Base-by-base conservation (phyloP, 352 stramenopile species). In the Peronosclerospora sorghi region DNA sequence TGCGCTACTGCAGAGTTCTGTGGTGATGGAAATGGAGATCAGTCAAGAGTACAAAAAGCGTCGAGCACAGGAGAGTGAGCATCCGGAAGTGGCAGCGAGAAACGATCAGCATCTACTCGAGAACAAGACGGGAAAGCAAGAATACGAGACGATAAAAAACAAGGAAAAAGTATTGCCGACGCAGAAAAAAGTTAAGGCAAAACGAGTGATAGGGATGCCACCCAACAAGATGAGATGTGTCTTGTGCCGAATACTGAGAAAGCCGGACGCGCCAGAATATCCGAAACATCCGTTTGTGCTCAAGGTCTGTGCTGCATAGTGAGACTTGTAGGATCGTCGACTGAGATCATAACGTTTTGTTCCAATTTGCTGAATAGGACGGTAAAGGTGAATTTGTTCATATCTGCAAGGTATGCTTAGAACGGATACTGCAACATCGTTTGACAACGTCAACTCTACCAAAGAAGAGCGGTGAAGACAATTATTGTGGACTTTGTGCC, bases 251-350 rank as follows among this genome's bases (percentile, higher is more conserved):
- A 56, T 59, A 12, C 56, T 66, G 29, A 57, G 34, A 19, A 56
- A 59, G 19, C 39, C 38, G 5, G 45, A 58, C 15, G 46, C 32
- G 0, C 43, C 52, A 6, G 53, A 56, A 35, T 67, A 81, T 28
- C 48, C 72, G 13, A 76, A 73, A 30, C 73, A 86, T 42, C 73
- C 73, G 19, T 86, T 83, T 21, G 65, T 86, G n/a, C 68, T 86
- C 12, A 72, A 86, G 66, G 73, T 83, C 34, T 12, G 54, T 51
- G 17, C 45, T 35, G 8, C n/a, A 18, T 13, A 9, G 15, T n/a
- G 30, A 35, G 15, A 6, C 17, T 35, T 2, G 13, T 35, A 17
- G 10, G 17, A 17, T 2, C 2, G 15, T 5, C 10, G 4, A n/a
- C 15, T 35, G 30, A 35, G 13, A 2, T 15, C 8, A 35, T 35